Percentiles rank a stretch among this genome's conserved stretches.
Evolutionary conservation across 176 grass and related monocot genomes (phyloP).

Genomic region (Canna indica): DNA sequence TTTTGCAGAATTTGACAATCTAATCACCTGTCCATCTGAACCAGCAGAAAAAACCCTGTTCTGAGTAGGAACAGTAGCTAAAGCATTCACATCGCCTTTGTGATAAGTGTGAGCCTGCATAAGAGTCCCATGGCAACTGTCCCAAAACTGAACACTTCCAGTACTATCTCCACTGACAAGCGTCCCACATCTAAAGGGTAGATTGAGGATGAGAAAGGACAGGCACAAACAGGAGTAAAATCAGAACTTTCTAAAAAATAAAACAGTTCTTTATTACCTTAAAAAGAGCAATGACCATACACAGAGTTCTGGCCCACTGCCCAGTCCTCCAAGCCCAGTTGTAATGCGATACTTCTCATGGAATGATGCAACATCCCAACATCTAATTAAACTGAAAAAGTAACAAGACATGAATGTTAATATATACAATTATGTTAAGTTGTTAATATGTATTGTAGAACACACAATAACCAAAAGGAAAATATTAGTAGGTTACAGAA

Average conservation of each 20-base stretch:
- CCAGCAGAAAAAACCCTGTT: slow-evolving; percentile 89
- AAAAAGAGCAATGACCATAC: slow-evolving; percentile 71
- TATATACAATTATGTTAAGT: too few species aligned
- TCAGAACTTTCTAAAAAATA: not conserved
- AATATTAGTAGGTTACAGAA: not conserved
- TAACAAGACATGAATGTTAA: not conserved
- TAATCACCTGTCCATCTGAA: slow-evolving; percentile 92
- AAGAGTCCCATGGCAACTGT: slow-evolving; percentile 80
- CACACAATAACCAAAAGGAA: not conserved
- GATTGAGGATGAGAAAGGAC: not conserved
- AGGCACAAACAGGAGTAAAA: not conserved
- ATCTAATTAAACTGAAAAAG: slow-evolving; percentile 72
- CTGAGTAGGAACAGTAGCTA: slow-evolving; percentile 68
- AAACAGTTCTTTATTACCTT: slow-evolving; percentile 35
- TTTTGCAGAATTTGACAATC: not conserved
- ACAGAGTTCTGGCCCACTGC: slow-evolving; percentile 60
- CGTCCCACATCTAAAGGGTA: slow-evolving; percentile 64
- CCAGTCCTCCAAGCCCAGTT: slow-evolving; percentile 64
- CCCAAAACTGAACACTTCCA: slow-evolving; percentile 93
- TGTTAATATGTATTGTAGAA: too few species aligned
- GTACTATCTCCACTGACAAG: slow-evolving; percentile 95
- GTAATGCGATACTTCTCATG: slow-evolving; percentile 88
- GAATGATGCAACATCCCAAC: slow-evolving; percentile 75
- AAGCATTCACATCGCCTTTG: slow-evolving; percentile 74
- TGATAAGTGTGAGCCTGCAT: slow-evolving; percentile 76